phyloP scores from a whole-genome alignment of 2,329 filamentous ascomycete genomes.

The Pyricularia grisea region DNA sequence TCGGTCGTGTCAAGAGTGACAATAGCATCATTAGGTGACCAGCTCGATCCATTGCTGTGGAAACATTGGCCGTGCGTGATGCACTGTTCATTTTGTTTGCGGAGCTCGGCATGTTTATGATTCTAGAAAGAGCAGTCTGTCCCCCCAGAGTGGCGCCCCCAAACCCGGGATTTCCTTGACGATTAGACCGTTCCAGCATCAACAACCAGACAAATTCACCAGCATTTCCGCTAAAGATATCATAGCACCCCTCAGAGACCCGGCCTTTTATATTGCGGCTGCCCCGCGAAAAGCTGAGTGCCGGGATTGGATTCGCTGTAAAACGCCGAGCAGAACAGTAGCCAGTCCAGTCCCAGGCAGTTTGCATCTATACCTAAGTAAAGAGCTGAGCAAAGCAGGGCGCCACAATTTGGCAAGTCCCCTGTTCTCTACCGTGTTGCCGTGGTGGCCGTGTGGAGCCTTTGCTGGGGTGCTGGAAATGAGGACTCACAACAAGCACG shows the following conservation, averaged over 20 bases:
- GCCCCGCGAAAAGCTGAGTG: neutral
- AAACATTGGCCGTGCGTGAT: neutral
- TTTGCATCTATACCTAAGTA: neutral
- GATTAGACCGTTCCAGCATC: neutral
- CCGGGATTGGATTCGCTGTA: neutral
- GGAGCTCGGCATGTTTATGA: neutral
- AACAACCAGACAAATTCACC: neutral
- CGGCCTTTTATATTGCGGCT: neutral
- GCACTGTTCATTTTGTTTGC: slow-evolving; percentile 2
- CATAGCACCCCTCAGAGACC: neutral
- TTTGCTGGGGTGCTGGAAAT: slow-evolving; percentile 1
- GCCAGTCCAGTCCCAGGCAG: neutral
- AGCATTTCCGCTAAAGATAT: neutral
- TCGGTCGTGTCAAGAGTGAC: neutral
- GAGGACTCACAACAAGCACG: neutral
- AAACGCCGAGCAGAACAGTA: neutral
- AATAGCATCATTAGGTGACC: neutral
- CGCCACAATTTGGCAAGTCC: neutral
- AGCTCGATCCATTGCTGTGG: neutral
- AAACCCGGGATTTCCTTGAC: neutral
- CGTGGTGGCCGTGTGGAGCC: neutral
- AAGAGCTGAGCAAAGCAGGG: neutral
- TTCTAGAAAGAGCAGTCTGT: neutral
- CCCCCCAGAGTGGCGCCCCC: neutral
- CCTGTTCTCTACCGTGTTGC: neutral